phyloP scores from a whole-genome alignment of 768 basidiomycete genomes.

The Nidularia pulvinata region DNA sequence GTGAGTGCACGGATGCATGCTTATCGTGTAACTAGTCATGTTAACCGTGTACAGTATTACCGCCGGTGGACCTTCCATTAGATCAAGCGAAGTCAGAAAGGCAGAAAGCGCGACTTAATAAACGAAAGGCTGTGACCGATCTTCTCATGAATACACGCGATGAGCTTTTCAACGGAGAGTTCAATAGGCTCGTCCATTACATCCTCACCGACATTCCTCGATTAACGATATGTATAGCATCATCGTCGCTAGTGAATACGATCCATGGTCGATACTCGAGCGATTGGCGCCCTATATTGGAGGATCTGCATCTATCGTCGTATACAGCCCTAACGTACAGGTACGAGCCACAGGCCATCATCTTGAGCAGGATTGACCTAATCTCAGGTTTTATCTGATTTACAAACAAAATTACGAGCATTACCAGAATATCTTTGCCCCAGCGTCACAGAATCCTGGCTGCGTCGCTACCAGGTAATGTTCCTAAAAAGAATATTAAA shows the following conservation, averaged over 20 bases:
- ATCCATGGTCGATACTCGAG: conserved; percentile 79
- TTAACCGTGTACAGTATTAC: conserved; percentile 38
- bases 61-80: conserved; percentile 55
- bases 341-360: conserved; percentile 31
- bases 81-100: conserved; percentile 70
- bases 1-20: conserved; percentile 29
- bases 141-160: conserved; percentile 63
- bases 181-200: conserved; percentile 68
- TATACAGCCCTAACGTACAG: conserved; percentile 83
- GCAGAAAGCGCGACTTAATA: conserved; percentile 69
- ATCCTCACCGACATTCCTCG: neutral
- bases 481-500: too few species aligned
- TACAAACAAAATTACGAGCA: conserved; percentile 70
- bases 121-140: conserved; percentile 74
- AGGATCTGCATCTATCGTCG: conserved; percentile 85
- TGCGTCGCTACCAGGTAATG: conserved; percentile 81
- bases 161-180: conserved; percentile 85
- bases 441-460: conserved; percentile 82
- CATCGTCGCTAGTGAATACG: conserved; percentile 82
- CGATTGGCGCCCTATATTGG: conserved; percentile 73
- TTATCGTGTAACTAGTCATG: conserved; percentile 1
- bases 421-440: conserved; percentile 73
- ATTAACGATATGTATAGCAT: conserved; percentile 40
- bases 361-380: neutral
- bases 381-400: conserved; percentile 68